These are phyloP conservation scores for Backusella parvicylindrica DNA, from an alignment of 192 early-diverging fungal genomes.

Conservation along the genomic window DNA sequence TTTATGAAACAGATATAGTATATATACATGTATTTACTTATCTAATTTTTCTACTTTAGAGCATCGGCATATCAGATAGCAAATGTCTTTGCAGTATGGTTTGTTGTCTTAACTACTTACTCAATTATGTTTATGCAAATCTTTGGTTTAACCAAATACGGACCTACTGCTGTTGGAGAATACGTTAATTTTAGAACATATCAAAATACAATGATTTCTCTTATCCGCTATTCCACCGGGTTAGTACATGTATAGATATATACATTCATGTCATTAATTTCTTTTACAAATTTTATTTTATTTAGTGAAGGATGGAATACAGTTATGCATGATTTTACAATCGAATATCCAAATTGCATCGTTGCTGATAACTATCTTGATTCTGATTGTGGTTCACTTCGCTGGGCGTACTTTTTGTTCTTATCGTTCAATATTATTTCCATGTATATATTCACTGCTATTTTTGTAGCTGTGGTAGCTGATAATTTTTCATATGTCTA, in stretches of 20 bases:
- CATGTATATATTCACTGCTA: conserved; percentile 63
- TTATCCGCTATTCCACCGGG: conserved; percentile 56
- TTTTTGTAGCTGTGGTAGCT: conserved; percentile 59
- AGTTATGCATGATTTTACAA: conserved; percentile 58
- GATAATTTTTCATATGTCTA: conserved; percentile 64
- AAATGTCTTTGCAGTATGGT: conserved; percentile 58
- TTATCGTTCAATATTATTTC: conserved; percentile 61
- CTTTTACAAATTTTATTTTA: not conserved
- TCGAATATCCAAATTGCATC: conserved; percentile 51
- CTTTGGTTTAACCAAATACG: conserved; percentile 57
- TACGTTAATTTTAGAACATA: conserved; percentile 54
- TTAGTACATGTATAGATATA: conserved; percentile 8
- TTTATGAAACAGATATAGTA: not conserved
- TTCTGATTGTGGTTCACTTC: conserved; percentile 53
- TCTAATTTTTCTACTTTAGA: not conserved
- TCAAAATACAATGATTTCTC: conserved; percentile 40
- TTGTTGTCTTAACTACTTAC: conserved; percentile 51
- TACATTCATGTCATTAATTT: not conserved
- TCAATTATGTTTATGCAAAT: conserved; percentile 62
- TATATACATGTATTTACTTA: not conserved
- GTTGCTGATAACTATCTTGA: conserved; percentile 41
- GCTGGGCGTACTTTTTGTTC: conserved; percentile 55
- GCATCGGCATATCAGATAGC: conserved; percentile 39
- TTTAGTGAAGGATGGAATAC: conserved; percentile 59
- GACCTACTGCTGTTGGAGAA: conserved; percentile 34